phyloP scores from a whole-genome alignment of 2,329 filamentous ascomycete species.

The Ascocoryne sarcoides region DNA sequence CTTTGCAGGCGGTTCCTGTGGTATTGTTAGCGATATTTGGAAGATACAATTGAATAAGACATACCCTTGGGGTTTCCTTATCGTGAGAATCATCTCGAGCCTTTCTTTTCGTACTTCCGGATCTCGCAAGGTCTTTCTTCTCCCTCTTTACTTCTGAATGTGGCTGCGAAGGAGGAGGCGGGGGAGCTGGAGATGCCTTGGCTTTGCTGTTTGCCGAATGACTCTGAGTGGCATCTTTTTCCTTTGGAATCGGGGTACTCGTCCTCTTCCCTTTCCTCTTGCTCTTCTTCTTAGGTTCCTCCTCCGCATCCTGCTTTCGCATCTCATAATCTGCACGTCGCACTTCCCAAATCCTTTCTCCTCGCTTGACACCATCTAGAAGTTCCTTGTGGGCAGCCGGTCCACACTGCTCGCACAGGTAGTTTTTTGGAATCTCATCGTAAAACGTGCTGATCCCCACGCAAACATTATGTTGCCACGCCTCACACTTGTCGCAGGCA shows the following conservation, averaged over 20 bases:
- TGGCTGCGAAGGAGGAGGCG: not conserved
- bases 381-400: conserved; percentile 70
- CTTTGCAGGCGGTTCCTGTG: conserved; percentile 37
- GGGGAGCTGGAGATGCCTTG: conserved; percentile 18
- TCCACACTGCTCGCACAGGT: conserved; percentile 86
- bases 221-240: too few relatives aligned
- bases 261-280: conserved; percentile 55
- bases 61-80: conserved; percentile 39
- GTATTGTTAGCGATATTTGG: conserved; percentile 4
- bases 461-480: conserved; percentile 97
- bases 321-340: conserved; percentile 47
- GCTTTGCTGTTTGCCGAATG: conserved; percentile 32
- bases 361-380: conserved; percentile 65
- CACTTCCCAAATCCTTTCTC: conserved; percentile 81
- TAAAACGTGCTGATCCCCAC: conserved; percentile 75
- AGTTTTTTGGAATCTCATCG: conserved; percentile 68
- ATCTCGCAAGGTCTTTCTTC: conserved; percentile 33
- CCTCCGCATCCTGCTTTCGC: conserved; percentile 38
- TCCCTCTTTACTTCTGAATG: conserved; percentile 31
- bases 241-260: conserved; percentile 49
- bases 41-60: conserved; percentile 6
- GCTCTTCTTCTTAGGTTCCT: conserved; percentile 37
- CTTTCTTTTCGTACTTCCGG: conserved; percentile 46
- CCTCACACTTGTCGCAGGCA: conserved; percentile 82
- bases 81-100: conserved; percentile 47